Evolutionary conservation across 2,329 filamentous ascomycete species (phyloP), one percentile per base, ranked within the genome.

Genomic region (Fusarium udum): DNA sequence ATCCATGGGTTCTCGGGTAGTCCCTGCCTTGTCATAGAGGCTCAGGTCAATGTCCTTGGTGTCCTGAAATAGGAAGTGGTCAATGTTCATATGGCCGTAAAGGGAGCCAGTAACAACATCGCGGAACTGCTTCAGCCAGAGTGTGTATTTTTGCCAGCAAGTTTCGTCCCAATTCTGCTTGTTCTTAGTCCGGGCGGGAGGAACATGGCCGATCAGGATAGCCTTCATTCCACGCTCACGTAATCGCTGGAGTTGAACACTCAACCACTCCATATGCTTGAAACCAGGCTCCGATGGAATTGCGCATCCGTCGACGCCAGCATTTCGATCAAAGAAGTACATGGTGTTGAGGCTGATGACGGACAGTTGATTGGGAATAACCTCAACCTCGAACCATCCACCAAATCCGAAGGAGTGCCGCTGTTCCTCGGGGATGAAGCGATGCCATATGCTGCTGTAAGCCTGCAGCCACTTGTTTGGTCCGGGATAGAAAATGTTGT

Each of bases 71-170:
- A 98, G 89, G 82, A 99, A 99, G 81, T 99, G 96, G 78, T 99
- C 96, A 73, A 98, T 93, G 79, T 99, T 99, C 96, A 99, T 98
- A 80, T 99, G 96, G 4, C 95, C 96, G 79, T 93, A 99, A 11
- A 97, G 79, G 32, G 90, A 91, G 18, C 89, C 91, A 26, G 95
- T 87, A 26, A 99, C 87, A 42, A 99, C 92, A 80, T 99, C 96
- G 39, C 96, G 92, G 82, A 95, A 99, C 81, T 97, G 94, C 75
- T 91, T 89, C 78, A 95, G 84, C 94, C 95, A 98, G 8, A 98
- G 84, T 0, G 94, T 93, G 82, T 97, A 99, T 80, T 97, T 98
- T 81, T 98, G 95, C 95, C 95, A 99, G 84, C 96, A 99, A 0
- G 93, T 95, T 85, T 98, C 95, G 75, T 98, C 95, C 96, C 96